Base-by-base conservation (phyloP, 2,329 filamentous ascomycete species). In the Hypoxylon sp. region DNA sequence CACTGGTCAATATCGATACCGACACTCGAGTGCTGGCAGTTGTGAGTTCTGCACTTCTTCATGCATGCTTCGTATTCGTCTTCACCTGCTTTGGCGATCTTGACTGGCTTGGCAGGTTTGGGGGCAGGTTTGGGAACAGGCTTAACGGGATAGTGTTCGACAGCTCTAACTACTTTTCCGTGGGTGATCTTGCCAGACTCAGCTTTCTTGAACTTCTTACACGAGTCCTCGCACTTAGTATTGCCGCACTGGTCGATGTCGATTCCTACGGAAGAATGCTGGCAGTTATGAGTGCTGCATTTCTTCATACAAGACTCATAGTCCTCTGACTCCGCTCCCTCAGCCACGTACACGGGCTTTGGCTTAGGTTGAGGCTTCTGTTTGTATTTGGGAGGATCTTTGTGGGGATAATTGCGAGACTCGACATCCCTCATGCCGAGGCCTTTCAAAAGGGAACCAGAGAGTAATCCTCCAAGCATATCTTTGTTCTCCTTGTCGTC, bases 1-100 rank as follows among this genome's bases (percentile, higher is more conserved):
- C 69, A 67, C 22, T 71, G 57, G 2, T 53, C 35, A 8, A 69
- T 47, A 4, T 17, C 9, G 17, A 58, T 19, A 2, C 55, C 69
- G 22, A 68, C 63, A 44, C 48, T 59, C 1, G 61, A 47, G 63
- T 50, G 61, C 55, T 71, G 60, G 47, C 63, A 69, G 54, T 69
- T 64, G 35, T 60, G 55, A 3, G 64, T 62, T 13, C 17, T 47
- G 54, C 70, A 69, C 19, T 60, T 42, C 44, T 47, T 26, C 59
- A 62, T 39, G 48, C 69, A 69, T 10, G 53, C 26, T 5, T 64
- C 55, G 42, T 39, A 68, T 13, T 54, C 46, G 9, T 51, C 47
- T 5, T 52, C 47, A 8, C 47, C 50, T 17, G 14, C 37, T 19
- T 9, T 14, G 46, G 29, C 52, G 11, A 44, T 24, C 10, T 48